phyloP scores from a whole-genome alignment of 164 flowering plant species.

The Magnolia officinalis region DNA sequence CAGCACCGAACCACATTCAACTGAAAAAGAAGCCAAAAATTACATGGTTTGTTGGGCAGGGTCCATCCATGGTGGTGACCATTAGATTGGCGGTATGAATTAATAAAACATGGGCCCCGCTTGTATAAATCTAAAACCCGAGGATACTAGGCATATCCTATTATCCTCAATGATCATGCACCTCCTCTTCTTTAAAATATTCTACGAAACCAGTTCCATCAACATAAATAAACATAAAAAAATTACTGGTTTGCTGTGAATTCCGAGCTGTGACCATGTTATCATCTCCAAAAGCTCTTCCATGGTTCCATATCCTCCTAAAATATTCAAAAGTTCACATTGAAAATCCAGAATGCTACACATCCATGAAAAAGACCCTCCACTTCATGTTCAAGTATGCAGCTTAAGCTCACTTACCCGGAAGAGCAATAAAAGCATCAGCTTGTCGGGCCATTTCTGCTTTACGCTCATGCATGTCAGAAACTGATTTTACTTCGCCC shows the following conservation, averaged over 20 bases:
- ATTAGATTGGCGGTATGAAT: too few relatives aligned
- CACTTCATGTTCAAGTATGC: not conserved
- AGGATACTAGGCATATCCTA: not conserved
- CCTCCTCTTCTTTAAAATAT: not conserved
- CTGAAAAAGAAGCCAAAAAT: too few relatives aligned
- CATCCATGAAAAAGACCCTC: not conserved
- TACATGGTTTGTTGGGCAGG: too few relatives aligned
- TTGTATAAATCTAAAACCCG: too few relatives aligned
- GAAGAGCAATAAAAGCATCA: conserved; percentile 23
- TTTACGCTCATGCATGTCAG: conserved; percentile 20
- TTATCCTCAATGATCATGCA: not conserved
- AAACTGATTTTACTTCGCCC: conserved; percentile 14
- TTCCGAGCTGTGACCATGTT: conserved; percentile 93
- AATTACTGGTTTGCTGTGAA: conserved; percentile 84
- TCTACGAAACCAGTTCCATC: not conserved
- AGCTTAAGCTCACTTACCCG: conserved; percentile 5
- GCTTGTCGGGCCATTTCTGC: conserved; percentile 20
- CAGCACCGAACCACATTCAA: too few relatives aligned
- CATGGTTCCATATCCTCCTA: conserved; percentile 98
- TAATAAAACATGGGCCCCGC: too few relatives aligned
- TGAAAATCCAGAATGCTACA: not conserved
- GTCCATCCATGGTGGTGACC: too few relatives aligned
- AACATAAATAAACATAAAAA: not conserved
- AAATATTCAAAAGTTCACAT: not conserved
- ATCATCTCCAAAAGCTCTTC: conserved; percentile 90